phyloP scores from a whole-genome alignment of 306 rosid species.

The Pyrus pyrifolia region DNA sequence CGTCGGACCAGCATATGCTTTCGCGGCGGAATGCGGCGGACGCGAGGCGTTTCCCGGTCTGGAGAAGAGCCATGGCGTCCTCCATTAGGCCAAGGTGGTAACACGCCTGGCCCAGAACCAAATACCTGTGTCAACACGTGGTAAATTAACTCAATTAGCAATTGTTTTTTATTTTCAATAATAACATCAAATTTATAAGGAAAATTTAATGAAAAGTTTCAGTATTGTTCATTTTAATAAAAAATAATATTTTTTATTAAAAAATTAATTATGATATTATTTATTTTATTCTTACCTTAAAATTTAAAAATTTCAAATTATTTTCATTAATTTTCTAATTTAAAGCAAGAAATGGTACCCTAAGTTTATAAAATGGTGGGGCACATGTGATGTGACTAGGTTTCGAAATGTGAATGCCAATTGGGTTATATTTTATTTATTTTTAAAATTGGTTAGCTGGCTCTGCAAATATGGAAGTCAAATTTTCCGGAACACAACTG shows the following conservation, averaged over 20 bases:
- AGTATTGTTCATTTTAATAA: too few relatives aligned
- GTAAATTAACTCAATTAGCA: not conserved
- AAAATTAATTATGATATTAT: too few relatives aligned
- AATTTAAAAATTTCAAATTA: too few relatives aligned
- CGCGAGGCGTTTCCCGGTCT: conserved; percentile 88
- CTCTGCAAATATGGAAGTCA: not conserved
- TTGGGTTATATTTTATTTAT: not conserved
- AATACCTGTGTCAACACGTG: conserved; percentile 38
- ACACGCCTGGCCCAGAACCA: conserved; percentile 88
- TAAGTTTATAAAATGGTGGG: not conserved
- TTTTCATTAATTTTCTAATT: not conserved
- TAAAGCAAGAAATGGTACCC: not conserved
- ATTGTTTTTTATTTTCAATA: not conserved
- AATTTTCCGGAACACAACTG: not conserved
- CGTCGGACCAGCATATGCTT: conserved; percentile 82
- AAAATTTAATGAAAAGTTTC: too few relatives aligned
- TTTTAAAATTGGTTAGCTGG: conserved; percentile 1
- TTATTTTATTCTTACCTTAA: too few relatives aligned
- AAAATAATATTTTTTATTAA: too few relatives aligned
- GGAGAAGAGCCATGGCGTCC: conserved; percentile 94
- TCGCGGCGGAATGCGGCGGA: conserved; percentile 86
- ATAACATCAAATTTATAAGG: not conserved
- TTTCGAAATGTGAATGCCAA: not conserved
- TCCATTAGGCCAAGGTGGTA: conserved; percentile 91
- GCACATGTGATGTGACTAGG: not conserved